Conservation (phyloP, 2,329 filamentous ascomycete genomes). For the Scedosporium dehoogii region DNA sequence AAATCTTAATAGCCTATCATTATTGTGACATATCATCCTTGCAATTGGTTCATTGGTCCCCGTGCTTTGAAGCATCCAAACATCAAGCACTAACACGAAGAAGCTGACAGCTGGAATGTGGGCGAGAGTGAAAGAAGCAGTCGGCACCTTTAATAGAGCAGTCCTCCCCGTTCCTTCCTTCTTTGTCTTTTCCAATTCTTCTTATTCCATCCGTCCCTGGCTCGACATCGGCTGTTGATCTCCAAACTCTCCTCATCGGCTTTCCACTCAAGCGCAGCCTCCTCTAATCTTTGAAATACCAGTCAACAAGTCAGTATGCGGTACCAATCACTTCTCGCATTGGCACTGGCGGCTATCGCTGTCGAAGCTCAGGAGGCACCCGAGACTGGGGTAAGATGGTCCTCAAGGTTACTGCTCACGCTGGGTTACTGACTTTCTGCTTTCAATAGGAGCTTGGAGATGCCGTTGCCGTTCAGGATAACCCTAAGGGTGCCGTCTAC, state of each 20-base stretch:
- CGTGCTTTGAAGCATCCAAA: not conserved
- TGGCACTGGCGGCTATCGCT: slow-evolving; percentile 2
- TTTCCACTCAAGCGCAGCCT: not conserved
- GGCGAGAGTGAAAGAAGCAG: not conserved
- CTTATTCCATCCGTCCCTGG: not conserved
- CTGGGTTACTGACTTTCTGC: not conserved
- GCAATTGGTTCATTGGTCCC: not conserved
- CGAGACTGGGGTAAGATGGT: not conserved
- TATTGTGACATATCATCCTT: not conserved
- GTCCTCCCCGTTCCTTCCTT: not conserved
- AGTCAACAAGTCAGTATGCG: not conserved
- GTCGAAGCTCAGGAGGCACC: not conserved
- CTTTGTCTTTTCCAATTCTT: not conserved
- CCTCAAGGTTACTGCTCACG: not conserved
- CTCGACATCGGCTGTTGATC: not conserved
- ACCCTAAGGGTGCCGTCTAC: slow-evolving; percentile 44
- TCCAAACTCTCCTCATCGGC: not conserved
- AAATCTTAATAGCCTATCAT: not conserved
- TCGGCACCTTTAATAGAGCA: not conserved
- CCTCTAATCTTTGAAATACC: not conserved
- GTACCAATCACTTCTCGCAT: slow-evolving; percentile 2
- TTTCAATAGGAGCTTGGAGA: slow-evolving; percentile 28
- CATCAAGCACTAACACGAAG: not conserved
- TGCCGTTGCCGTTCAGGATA: slow-evolving; percentile 42
- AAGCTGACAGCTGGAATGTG: not conserved